Conservation (phyloP, 139 green algal species). For the Chlamydomonas urium region DNA sequence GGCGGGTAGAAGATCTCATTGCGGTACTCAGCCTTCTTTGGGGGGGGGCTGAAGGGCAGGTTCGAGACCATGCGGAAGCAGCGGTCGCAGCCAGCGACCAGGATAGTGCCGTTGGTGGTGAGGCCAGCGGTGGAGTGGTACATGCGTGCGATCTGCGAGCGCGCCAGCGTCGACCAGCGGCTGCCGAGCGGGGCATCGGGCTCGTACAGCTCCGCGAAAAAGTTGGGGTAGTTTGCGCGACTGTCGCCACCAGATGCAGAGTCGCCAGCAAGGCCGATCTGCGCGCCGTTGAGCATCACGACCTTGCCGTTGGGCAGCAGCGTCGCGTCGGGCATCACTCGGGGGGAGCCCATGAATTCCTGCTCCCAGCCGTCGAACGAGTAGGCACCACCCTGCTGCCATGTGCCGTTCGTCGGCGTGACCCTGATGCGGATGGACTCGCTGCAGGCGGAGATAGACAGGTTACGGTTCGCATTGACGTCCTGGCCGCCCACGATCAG, state of each 20-base stretch:
- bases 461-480: not conserved
- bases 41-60: conserved; percentile 5
- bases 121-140: conserved; percentile 29
- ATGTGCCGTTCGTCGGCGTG: not conserved
- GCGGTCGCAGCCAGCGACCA: conserved; percentile 34
- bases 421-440: conserved; percentile 15
- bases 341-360: conserved; percentile 26
- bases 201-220: conserved; percentile 35
- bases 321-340: conserved; percentile 27
- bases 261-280: conserved; percentile 30
- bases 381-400: conserved; percentile 8
- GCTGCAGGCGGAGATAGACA: conserved; percentile 3
- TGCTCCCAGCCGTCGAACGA: conserved; percentile 20
- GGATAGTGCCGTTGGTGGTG: conserved; percentile 33
- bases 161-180: conserved; percentile 16
- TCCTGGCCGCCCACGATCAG: conserved; percentile 29
- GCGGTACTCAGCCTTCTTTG: conserved; percentile 26
- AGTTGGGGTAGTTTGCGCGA: conserved; percentile 22
- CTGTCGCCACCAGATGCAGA: conserved; percentile 16
- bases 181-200: conserved; percentile 4
- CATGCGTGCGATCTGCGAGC: conserved; percentile 24
- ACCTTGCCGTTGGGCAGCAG: conserved; percentile 40
- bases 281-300: conserved; percentile 27
- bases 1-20: conserved; percentile 33
- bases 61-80: conserved; percentile 24